Base-by-base conservation (phyloP, 2,329 filamentous ascomycete species). In the Trichoderma oligosporum region DNA sequence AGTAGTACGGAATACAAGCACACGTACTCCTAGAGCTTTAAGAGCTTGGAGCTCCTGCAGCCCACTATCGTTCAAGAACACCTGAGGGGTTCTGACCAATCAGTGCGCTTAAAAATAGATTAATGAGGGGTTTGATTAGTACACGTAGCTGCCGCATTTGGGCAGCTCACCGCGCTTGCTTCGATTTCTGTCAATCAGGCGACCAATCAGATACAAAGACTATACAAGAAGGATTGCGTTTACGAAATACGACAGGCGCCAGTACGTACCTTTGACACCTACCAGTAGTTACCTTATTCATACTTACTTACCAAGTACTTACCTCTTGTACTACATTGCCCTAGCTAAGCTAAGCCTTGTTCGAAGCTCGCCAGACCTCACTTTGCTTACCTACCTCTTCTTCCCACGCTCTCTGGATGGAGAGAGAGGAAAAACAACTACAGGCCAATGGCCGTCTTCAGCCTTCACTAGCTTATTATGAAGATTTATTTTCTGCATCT, bases 41-140 rank as follows among this genome's bases (percentile, higher is more conserved):
- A 16, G 22, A 20, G 18, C 38, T 41, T 24, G 8, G 1, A 45
- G 41, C n/a, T n/a, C n/a, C n/a, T n/a, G n/a, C 24, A 29, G 41
- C 41, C 41, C 41, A 44, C 22, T 29, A 7, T 24, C 41, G 41
- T 24, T 25, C 46, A n/a, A 36, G 46, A 36, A 38, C 33, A 27
- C 25, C 48, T 52, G 48, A 39, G 52, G 41, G 52, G 44, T 27
- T 31, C 16, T 25, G 39, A 16, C 52, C 52, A 55, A 55, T 55
- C 31, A 20, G 38, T 41, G 22, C 7, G 41, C 41, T 25, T 24
- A 22, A 46, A 38, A 46, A 55, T 55, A 55, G 52, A 55, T 55
- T 55, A 41, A 20, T 46, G 52, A 55, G 52, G 52, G 52, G 52
- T 45, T 27, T 38, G 51, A 39, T 16, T 16, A 55, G 52, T 24